Base-by-base conservation (phyloP, 192 early-diverging fungal genomes). In the Allomyces macrogynus region DNA sequence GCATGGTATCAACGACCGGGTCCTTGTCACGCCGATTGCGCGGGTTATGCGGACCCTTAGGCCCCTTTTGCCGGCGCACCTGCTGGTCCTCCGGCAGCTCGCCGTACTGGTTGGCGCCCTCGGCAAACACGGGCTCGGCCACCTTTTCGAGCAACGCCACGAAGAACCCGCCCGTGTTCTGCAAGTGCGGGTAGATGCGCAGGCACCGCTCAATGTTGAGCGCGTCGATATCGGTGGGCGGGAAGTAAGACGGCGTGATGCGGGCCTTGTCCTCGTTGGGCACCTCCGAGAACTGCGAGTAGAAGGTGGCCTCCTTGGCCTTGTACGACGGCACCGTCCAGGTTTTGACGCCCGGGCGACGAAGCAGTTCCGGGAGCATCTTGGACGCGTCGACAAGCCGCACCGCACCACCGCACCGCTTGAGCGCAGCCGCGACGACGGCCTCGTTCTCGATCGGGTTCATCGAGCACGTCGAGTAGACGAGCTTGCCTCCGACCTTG, bases 101-200 rank as follows among this genome's bases (percentile, higher is more conserved):
- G 7, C 32, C 32, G 32, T 40, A 40, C 63, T 80, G 77, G 22
- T 74, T 70, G 44, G 75, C 66, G 43, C 71, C 72, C 63, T 76
- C 75, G 22, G 74, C 65, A 63, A 73, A 76, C 49, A 61, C 68
- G 64, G 84, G 85, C 66, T 83, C 81, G 20, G 86, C 79, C 10
- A 86, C 83, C 79, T 99, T 99, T 74, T 93, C 83, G 63, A 99
- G 77, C 10, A 97, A 89, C 26, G 93, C 92, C 23, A 99, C 87
- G 81, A 99, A 99, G 78, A 99, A 99, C 14, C 91, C 96, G 60
- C 96, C 96, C 10, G 93, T 95, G 76, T 99, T 86, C 77, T 99
- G 96, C 65, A 85, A 68, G 63, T 89, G 87, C 64, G 96, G 92
- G 70, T 91, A 91, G 42, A 99, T 84, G 42, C 96, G 86, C 72